Evolutionary conservation across 345 rosid species (phyloP).

Genomic region (Adansonia digitata): DNA sequence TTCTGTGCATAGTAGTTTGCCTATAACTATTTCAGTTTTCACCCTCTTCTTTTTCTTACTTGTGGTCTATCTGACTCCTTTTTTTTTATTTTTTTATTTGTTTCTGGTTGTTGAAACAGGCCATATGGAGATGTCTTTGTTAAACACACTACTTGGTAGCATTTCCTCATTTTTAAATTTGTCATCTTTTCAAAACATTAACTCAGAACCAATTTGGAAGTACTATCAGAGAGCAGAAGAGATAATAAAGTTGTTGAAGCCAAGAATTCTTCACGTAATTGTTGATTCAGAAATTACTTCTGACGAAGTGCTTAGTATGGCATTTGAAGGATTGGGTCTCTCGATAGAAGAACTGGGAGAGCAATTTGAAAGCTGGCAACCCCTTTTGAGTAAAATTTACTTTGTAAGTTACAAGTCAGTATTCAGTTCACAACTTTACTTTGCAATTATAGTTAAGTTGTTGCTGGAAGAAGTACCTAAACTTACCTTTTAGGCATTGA

Average conservation of each 20-base stretch:
- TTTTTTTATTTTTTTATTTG: constrained; percentile 14
- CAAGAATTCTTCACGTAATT: constrained; percentile 48
- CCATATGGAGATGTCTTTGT: constrained; percentile 64
- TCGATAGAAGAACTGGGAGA: constrained; percentile 65
- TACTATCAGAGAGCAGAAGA: constrained; percentile 72
- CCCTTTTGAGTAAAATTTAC: constrained; percentile 71
- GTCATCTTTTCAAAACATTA: constrained; percentile 51
- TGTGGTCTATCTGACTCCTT: neutral
- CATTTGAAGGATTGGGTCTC: constrained; percentile 59
- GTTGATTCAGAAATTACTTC: constrained; percentile 51
- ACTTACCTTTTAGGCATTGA: neutral
- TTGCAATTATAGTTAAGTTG: neutral
- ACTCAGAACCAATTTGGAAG: constrained; percentile 60
- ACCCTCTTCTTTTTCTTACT: neutral
- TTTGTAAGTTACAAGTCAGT: constrained; percentile 51
- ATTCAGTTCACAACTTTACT: neutral
- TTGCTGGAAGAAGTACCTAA: neutral
- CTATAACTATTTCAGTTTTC: neutral
- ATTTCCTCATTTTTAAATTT: constrained; percentile 58
- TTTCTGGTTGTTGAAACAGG: constrained; percentile 41
- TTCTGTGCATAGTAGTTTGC: neutral
- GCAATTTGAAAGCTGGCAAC: constrained; percentile 66
- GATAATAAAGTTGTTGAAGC: constrained; percentile 67
- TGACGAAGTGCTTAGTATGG: constrained; percentile 47
- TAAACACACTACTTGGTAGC: constrained; percentile 58